A percentile compares a stretch with the other conserved stretches of the same genome.
Conservation (phyloP, 345 rosid genomes). For the Schrenkiella parvula region DNA sequence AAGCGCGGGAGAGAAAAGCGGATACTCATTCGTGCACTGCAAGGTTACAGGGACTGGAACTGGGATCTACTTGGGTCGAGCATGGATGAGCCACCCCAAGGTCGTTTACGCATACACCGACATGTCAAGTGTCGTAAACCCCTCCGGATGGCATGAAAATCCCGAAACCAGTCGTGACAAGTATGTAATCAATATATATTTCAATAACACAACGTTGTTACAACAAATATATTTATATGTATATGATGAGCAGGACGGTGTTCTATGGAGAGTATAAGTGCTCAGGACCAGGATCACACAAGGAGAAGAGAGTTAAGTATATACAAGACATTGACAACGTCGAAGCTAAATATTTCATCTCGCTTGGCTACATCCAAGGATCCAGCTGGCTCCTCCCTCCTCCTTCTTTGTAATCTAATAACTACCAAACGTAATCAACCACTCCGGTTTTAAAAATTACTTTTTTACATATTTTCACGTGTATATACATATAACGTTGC, state of each 20-base stretch:
- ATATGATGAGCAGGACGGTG: constrained; percentile 35
- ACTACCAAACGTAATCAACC: neutral
- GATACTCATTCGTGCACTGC: constrained; percentile 46
- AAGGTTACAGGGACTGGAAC: constrained; percentile 38
- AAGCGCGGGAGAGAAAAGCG: constrained; percentile 34
- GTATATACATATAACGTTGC: neutral
- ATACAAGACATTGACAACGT: constrained; percentile 33
- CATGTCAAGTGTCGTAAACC: constrained; percentile 36
- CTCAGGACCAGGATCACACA: constrained; percentile 42
- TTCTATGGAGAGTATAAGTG: constrained; percentile 52
- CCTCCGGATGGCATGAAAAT: constrained; percentile 50
- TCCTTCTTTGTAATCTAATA: constrained; percentile 28
- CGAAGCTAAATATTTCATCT: constrained; percentile 35
- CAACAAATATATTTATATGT: neutral
- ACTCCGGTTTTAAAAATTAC: neutral
- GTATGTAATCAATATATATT: constrained; percentile 23
- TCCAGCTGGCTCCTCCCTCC: constrained; percentile 69
- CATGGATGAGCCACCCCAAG: constrained; percentile 49
- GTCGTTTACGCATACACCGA: constrained; percentile 48
- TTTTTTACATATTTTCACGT: neutral
- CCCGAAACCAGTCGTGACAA: constrained; percentile 28
- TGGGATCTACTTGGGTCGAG: constrained; percentile 54
- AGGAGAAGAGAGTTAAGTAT: constrained; percentile 27
- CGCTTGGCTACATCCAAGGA: constrained; percentile 44
- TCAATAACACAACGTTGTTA: neutral